Evolutionary conservation across 805 yeast species (phyloP).

Genomic region (Nakazawaea wickerhamii): DNA sequence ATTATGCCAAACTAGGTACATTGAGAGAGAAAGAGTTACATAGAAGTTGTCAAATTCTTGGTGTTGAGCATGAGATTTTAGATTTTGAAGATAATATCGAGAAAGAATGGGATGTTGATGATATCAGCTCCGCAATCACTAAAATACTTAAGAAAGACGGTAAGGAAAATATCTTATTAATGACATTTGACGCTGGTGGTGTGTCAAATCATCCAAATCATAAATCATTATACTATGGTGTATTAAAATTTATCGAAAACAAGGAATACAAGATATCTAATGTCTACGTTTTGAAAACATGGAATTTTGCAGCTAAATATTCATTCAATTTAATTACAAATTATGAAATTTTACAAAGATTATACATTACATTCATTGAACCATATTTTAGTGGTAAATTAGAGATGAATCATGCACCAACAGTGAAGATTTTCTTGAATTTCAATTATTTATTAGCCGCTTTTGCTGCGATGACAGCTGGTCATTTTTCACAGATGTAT

Average conservation of each 20-base stretch:
- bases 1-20: slow-evolving; percentile 67
- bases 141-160: slow-evolving; percentile 14
- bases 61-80: slow-evolving; percentile 38
- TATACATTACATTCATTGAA: slow-evolving; percentile 12
- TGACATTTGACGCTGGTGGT: slow-evolving; percentile 81
- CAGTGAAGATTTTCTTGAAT: slow-evolving; percentile 35
- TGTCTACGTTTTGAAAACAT: slow-evolving; percentile 26
- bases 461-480: slow-evolving; percentile 71
- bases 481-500: slow-evolving; percentile 86
- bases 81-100: slow-evolving; percentile 65
- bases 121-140: slow-evolving; percentile 18
- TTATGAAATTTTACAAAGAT: slow-evolving; percentile 21
- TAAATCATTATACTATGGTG: slow-evolving; percentile 53
- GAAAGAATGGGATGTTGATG: slow-evolving; percentile 51
- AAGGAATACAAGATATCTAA: slow-evolving; percentile 9
- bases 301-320: slow-evolving; percentile 39
- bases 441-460: slow-evolving; percentile 33
- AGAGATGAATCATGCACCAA: slow-evolving; percentile 17
- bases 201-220: slow-evolving; percentile 90
- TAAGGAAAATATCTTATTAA: slow-evolving; percentile 32
- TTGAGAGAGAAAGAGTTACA: slow-evolving; percentile 56
- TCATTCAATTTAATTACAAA: slow-evolving; percentile 40
- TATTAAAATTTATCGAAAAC: slow-evolving; percentile 27
- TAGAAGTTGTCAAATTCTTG: slow-evolving; percentile 49
- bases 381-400: slow-evolving; percentile 4